Evolutionary conservation across 805 yeast species (phyloP).

Genomic region (Suhomyces emberorum): DNA sequence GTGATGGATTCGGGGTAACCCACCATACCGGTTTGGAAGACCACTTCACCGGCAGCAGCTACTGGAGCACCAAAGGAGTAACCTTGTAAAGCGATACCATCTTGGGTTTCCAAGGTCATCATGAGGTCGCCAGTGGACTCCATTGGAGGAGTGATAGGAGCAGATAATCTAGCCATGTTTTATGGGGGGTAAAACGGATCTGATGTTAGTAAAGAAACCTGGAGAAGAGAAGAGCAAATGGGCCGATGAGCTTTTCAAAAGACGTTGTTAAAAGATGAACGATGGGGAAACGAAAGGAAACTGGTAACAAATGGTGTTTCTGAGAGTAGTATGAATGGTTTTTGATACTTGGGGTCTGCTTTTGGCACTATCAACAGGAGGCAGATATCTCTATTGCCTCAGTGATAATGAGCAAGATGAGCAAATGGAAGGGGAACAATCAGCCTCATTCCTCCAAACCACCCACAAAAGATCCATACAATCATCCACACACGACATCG

Average conservation of each 20-base stretch:
- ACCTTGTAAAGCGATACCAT: constrained; percentile 86
- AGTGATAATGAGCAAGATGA: too few species aligned
- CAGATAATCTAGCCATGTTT: constrained; percentile 44
- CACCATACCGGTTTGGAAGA: constrained; percentile 99
- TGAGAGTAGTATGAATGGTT: too few species aligned
- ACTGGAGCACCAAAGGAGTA: constrained; percentile 94
- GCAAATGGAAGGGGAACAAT: too few species aligned
- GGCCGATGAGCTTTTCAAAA: constrained; percentile 3
- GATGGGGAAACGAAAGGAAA: too few species aligned
- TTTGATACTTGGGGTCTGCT: too few species aligned
- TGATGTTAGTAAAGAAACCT: not conserved
- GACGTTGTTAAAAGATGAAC: too few species aligned
- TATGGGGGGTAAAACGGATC: not conserved
- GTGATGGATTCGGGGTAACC: constrained; percentile 98
- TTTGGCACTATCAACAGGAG: too few species aligned
- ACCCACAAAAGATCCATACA: too few species aligned
- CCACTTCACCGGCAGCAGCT: constrained; percentile 93
- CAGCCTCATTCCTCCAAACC: too few species aligned
- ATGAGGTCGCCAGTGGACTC: constrained; percentile 77
- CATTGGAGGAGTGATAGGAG: constrained; percentile 90
- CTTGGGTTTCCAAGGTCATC: constrained; percentile 84
- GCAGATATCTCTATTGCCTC: too few species aligned
- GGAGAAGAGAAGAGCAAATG: not conserved
- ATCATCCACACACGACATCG: too few species aligned
- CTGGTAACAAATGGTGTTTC: too few species aligned